These are phyloP conservation scores for Coemansia sp. DNA, from an alignment of 192 early-diverging fungal genomes.

Conservation along the genomic window DNA sequence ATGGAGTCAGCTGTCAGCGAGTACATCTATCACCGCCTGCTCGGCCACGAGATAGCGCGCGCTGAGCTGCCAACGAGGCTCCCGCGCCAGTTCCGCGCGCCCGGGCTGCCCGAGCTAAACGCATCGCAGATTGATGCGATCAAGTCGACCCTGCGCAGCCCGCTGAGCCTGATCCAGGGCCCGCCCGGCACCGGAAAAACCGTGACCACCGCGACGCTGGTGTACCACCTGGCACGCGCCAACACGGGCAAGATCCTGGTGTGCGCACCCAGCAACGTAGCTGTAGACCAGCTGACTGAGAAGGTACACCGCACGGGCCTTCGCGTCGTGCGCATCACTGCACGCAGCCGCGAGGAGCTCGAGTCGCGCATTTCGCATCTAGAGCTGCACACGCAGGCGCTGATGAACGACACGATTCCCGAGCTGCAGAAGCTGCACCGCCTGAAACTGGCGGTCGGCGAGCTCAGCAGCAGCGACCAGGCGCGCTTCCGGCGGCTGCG, in stretches of 20 bases:
- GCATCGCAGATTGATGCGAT: slow-evolving; percentile 96
- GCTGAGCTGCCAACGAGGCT: slow-evolving; percentile 68
- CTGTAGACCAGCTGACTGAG: slow-evolving; percentile 97
- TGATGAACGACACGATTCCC: slow-evolving; percentile 89
- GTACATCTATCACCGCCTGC: slow-evolving; percentile 90
- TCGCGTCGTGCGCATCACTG: slow-evolving; percentile 92
- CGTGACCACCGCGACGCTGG: slow-evolving; percentile 94
- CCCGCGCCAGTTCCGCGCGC: slow-evolving; percentile 88
- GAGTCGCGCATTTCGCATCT: slow-evolving; percentile 94
- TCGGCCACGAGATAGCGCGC: slow-evolving; percentile 90
- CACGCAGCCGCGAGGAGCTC: slow-evolving; percentile 89
- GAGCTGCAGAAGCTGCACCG: slow-evolving; percentile 91
- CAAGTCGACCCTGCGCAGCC: slow-evolving; percentile 87
- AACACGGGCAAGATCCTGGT: slow-evolving; percentile 92
- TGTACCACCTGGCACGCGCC: slow-evolving; percentile 94
- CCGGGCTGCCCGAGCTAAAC: slow-evolving; percentile 94
- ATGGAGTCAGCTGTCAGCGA: slow-evolving; percentile 92
- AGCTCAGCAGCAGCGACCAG: slow-evolving; percentile 87
- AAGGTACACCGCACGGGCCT: slow-evolving; percentile 95
- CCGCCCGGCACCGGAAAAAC: slow-evolving; percentile 98
- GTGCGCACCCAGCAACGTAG: slow-evolving; percentile 98
- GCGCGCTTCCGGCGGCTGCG: slow-evolving; percentile 80
- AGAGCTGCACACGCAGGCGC: slow-evolving; percentile 95
- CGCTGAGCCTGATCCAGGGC: slow-evolving; percentile 94
- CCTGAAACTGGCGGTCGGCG: slow-evolving; percentile 85